Base-by-base conservation (phyloP, 1,139 yeast genomes). In the Magnusiomyces ingens region DNA sequence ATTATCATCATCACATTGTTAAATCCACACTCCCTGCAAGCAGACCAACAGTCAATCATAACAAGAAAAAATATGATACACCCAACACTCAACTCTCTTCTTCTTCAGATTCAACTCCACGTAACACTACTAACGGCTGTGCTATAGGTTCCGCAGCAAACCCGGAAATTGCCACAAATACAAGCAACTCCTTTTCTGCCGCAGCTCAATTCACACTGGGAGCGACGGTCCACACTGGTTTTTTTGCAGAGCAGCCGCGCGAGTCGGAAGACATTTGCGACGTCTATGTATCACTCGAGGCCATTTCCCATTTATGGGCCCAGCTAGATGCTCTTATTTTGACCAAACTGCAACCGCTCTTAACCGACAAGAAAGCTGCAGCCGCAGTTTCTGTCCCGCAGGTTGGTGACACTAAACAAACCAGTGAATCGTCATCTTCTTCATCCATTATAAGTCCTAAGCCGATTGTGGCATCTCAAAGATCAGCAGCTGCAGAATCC, bases 241-340 rank as follows among this genome's bases (percentile, higher is more conserved):
- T 46, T 21, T 46, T 46, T 37, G 42, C 26, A 1, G 37, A 46
- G 19, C 43, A 46, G 35, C 49, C 49, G 6, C 41, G 49, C 11
- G 49, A 46, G 49, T 46, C 49, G 10, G 49, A 46, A 17, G 43
- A 46, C 21, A 46, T 46, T 13, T 26, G 19, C 21, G 49, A 46
- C 19, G 49, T 46, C 2, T 46, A 46, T 32, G 21, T n/a, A 3
- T 46, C 49, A 6, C n/a, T 13, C 2, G 17, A 36, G 4, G 49
- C 49, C 13, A 32, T 46, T 18, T 36, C 42, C 15, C 35, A 6
- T 2, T 15, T 46, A 18, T 46, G 49, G 49, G 19, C n/a, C 5
- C 17, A 35, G 13, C 32, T 44, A 6, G 37, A 44, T 17, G 13
- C 26, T 13, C 12, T 11, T 15, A 19, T 29, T 6, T 10, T 15